Evolutionary conservation across 192 early-diverging fungal genomes (phyloP).

Genomic region (Entomortierella beljakovae): DNA sequence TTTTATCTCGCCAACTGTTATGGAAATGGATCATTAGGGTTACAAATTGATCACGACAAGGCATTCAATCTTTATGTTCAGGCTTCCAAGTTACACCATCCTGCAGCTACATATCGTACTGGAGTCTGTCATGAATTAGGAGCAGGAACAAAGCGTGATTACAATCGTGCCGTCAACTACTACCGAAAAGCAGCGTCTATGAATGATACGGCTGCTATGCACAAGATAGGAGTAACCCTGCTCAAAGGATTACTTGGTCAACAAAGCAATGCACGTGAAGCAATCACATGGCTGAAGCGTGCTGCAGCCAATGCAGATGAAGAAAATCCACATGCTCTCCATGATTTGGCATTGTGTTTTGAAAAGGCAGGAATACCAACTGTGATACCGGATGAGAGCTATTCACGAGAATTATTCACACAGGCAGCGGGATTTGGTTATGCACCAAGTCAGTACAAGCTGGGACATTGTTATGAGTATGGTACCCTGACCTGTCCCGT

Average conservation of each 20-base stretch:
- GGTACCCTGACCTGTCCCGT: slow-evolving; percentile 89
- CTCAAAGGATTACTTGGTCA: slow-evolving; percentile 87
- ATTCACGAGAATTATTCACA: slow-evolving; percentile 93
- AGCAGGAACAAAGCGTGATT: slow-evolving; percentile 90
- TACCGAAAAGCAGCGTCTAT: slow-evolving; percentile 93
- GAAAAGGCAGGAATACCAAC: slow-evolving; percentile 67
- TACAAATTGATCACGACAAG: slow-evolving; percentile 84
- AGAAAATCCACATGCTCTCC: slow-evolving; percentile 91
- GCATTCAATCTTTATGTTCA: slow-evolving; percentile 94
- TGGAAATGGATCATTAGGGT: slow-evolving; percentile 84
- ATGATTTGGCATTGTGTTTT: slow-evolving; percentile 84
- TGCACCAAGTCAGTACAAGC: slow-evolving; percentile 90
- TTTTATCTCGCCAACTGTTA: slow-evolving; percentile 94
- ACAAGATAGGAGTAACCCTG: slow-evolving; percentile 94
- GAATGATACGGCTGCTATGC: slow-evolving; percentile 96
- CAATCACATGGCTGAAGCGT: slow-evolving; percentile 93
- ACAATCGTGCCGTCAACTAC: slow-evolving; percentile 85
- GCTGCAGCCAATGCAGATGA: slow-evolving; percentile 92
- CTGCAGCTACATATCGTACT: slow-evolving; percentile 91
- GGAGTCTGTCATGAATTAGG: slow-evolving; percentile 98
- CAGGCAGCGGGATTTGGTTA: slow-evolving; percentile 95
- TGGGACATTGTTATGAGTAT: slow-evolving; percentile 95
- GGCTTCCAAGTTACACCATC: slow-evolving; percentile 93
- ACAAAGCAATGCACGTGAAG: slow-evolving; percentile 86
- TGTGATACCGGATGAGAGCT: slow-evolving; percentile 82